These are phyloP conservation scores for Metarhizium brunneum DNA, from an alignment of 2,329 filamentous ascomycete genomes.

Conservation along the genomic window DNA sequence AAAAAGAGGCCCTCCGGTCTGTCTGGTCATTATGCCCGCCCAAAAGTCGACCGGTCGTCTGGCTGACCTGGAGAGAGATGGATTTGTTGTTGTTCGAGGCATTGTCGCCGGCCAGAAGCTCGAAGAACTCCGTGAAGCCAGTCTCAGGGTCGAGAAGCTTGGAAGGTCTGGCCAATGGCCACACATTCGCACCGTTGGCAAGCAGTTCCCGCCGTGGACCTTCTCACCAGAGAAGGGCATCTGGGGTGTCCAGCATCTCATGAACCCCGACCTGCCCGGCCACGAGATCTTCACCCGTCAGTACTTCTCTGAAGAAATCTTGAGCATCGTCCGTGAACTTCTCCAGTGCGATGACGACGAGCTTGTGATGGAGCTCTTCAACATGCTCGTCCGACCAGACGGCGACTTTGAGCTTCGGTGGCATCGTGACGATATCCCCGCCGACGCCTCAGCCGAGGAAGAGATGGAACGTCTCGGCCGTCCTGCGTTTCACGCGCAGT, in stretches of 20 bases:
- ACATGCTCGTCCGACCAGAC: constrained; percentile 70
- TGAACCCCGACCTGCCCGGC: constrained; percentile 62
- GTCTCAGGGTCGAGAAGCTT: constrained; percentile 44
- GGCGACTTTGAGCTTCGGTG: constrained; percentile 65
- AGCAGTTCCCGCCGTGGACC: constrained; percentile 85
- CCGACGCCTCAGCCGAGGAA: constrained; percentile 54
- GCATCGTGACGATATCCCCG: constrained; percentile 77
- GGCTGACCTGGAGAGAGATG: constrained; percentile 54
- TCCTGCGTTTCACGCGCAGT: constrained; percentile 70
- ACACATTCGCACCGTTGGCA: constrained; percentile 72
- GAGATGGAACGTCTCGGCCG: constrained; percentile 52
- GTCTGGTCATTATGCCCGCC: constrained; percentile 9
- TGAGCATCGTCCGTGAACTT: constrained; percentile 56
- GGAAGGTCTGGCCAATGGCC: constrained; percentile 70
- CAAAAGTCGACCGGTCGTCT: constrained; percentile 11
- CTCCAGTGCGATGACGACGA: constrained; percentile 48
- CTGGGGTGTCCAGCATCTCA: constrained; percentile 82
- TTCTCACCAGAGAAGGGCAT: constrained; percentile 55
- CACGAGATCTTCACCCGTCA: constrained; percentile 51
- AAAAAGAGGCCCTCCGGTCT: not conserved
- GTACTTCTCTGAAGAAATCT: constrained; percentile 63
- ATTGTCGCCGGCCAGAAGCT: constrained; percentile 51
- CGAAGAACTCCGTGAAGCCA: constrained; percentile 48
- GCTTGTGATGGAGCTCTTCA: constrained; percentile 81
- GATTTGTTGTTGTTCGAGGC: constrained; percentile 65